phyloP scores from a whole-genome alignment of 805 yeast genomes.

The Sugiyamaella lignohabitans region DNA sequence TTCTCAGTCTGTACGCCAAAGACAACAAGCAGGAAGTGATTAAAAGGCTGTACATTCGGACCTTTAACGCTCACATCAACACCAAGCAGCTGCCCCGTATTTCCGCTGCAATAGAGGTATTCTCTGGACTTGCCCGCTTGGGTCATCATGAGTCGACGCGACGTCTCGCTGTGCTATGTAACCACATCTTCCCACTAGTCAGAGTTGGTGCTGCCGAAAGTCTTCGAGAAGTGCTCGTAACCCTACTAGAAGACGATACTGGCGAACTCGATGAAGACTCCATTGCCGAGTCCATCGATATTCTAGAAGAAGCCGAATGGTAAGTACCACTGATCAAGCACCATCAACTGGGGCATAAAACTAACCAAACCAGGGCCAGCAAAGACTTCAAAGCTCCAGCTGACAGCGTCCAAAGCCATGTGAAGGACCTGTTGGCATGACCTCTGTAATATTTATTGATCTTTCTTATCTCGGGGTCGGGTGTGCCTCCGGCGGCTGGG shows the following conservation, averaged over 20 bases:
- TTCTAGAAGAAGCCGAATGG: not conserved
- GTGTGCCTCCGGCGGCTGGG: not conserved
- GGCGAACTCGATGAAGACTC: too few relatives aligned
- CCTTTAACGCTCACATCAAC: conserved; percentile 52
- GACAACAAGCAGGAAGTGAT: conserved; percentile 33
- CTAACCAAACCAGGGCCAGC: too few relatives aligned
- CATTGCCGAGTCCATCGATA: not conserved
- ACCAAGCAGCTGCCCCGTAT: conserved; percentile 38
- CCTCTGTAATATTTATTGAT: too few relatives aligned
- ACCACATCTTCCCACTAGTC: conserved; percentile 32
- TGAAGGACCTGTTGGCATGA: too few relatives aligned
- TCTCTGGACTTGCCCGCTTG: conserved; percentile 35
- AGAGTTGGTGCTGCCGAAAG: conserved; percentile 39
- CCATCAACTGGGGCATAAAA: too few relatives aligned
- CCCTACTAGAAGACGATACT: not conserved
- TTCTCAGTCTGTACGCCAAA: conserved; percentile 11
- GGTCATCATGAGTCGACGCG: conserved; percentile 5
- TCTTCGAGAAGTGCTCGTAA: conserved; percentile 32
- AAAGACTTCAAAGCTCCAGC: too few relatives aligned
- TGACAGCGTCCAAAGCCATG: too few relatives aligned
- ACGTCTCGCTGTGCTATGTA: conserved; percentile 26
- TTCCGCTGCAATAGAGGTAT: conserved; percentile 37
- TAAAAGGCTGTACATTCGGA: conserved; percentile 31
- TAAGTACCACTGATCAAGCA: not conserved
- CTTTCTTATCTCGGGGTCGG: too few relatives aligned